A percentile compares a stretch with the other conserved stretches of the same genome.
Evolutionary conservation across 306 rosid genomes (phyloP).

Genomic region (Sindora glabra): DNA sequence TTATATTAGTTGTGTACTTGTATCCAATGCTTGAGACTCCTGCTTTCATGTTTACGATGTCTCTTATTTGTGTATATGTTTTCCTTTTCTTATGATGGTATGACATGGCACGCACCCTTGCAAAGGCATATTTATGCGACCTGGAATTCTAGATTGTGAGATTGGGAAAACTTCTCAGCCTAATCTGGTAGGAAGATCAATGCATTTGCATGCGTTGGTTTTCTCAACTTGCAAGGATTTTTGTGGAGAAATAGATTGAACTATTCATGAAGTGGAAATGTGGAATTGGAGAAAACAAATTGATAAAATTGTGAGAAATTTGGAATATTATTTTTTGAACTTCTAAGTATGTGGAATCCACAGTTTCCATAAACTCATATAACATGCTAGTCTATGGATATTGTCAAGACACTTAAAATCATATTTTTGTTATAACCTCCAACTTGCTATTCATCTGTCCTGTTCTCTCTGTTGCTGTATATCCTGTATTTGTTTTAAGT

Average conservation of each 20-base stretch:
- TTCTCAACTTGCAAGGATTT: not conserved
- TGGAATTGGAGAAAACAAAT: too few relatives aligned
- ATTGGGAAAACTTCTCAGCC: not conserved
- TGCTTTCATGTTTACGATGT: not conserved
- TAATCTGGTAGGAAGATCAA: not conserved
- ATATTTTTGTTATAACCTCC: too few relatives aligned
- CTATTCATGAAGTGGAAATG: too few relatives aligned
- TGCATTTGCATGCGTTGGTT: not conserved
- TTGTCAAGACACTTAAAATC: too few relatives aligned
- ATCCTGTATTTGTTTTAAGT: not conserved
- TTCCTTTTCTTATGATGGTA: not conserved
- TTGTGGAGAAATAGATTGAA: too few relatives aligned
- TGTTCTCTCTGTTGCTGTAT: not conserved
- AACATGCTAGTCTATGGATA: too few relatives aligned
- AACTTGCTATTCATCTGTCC: not conserved
- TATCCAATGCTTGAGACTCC: not conserved
- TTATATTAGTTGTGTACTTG: not conserved
- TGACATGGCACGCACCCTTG: not conserved
- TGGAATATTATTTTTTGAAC: too few relatives aligned
- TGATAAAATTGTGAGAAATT: too few relatives aligned
- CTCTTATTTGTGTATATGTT: not conserved
- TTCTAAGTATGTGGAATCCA: too few relatives aligned
- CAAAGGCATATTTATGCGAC: not conserved
- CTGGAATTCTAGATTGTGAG: not conserved
- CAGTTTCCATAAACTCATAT: too few relatives aligned